A percentile compares a stretch with the other conserved stretches of the same genome.
Evolutionary conservation across 148 eudicot species (phyloP).

Genomic region (Diospyros lotus): DNA sequence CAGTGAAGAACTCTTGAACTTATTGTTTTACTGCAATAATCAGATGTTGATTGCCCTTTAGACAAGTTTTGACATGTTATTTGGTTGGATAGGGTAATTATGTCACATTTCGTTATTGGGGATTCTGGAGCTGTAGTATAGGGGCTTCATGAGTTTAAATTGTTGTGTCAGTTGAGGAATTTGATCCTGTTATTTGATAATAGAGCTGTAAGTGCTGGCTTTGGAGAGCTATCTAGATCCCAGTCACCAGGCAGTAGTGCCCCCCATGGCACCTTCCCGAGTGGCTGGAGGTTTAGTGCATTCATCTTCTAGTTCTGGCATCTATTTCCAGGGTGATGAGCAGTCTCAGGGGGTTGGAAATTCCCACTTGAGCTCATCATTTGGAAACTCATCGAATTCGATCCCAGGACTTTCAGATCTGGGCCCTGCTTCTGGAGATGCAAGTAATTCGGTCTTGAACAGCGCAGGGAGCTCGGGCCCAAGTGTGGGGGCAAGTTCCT

Average conservation of each 20-base stretch:
- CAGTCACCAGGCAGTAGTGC: slow-evolving; percentile 53
- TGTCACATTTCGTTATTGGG: background rate
- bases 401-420: slow-evolving; percentile 49
- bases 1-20: background rate
- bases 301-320: slow-evolving; percentile 84
- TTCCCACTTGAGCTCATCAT: slow-evolving; percentile 69
- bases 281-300: slow-evolving; percentile 71
- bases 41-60: background rate
- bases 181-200: background rate
- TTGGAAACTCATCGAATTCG: slow-evolving; percentile 67
- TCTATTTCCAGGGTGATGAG: slow-evolving; percentile 78
- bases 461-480: slow-evolving; percentile 73
- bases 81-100: slow-evolving; percentile 7
- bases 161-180: background rate
- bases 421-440: slow-evolving; percentile 64
- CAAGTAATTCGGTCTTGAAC: slow-evolving; percentile 51
- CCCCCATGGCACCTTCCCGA: slow-evolving; percentile 71
- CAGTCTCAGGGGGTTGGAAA: slow-evolving; percentile 60
- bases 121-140: slow-evolving; percentile 1
- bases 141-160: background rate
- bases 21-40: slow-evolving; percentile 7
- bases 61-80: background rate
- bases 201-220: slow-evolving; percentile 37
- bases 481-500: slow-evolving; percentile 81
- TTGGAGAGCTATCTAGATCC: slow-evolving; percentile 57